Conservation (phyloP, 768 basidiomycete genomes). For the Phaffia tasmanica region DNA sequence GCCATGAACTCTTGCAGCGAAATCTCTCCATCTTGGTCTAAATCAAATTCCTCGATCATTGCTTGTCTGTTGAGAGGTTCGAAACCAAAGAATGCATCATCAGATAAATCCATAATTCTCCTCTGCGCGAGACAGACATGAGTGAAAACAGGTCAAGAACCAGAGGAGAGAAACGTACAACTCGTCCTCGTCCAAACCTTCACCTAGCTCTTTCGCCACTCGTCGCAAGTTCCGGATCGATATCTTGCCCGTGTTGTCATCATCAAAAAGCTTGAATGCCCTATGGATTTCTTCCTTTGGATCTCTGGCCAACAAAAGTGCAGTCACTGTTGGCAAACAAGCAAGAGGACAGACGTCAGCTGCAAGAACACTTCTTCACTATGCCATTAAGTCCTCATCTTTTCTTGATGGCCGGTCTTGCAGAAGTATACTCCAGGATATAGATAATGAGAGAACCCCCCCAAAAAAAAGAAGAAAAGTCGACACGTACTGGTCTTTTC, state of each 20-base stretch:
- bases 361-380: not conserved
- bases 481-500: slow-evolving; percentile 69
- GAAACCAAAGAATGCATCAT: not conserved
- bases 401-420: too few relatives aligned
- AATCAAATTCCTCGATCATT: slow-evolving; percentile 99
- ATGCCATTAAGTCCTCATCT: not conserved
- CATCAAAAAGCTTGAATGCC: slow-evolving; percentile 93
- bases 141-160: not conserved
- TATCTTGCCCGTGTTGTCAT: slow-evolving; percentile 90
- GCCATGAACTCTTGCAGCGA: slow-evolving; percentile 91
- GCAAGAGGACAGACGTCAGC: slow-evolving; percentile 4
- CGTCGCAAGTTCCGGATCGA: slow-evolving; percentile 76
- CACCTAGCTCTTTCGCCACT: slow-evolving; percentile 94
- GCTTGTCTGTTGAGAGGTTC: slow-evolving; percentile 59
- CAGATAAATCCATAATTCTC: not conserved
- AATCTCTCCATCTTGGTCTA: slow-evolving; percentile 96
- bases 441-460: too few relatives aligned
- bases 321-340: slow-evolving; percentile 60
- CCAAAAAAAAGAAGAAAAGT: too few relatives aligned
- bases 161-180: slow-evolving; percentile 51
- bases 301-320: slow-evolving; percentile 82
- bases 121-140: not conserved
- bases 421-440: too few relatives aligned
- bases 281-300: slow-evolving; percentile 92
- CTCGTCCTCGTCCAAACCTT: slow-evolving; percentile 88